A percentile compares a stretch with the other conserved stretches of the same genome.
phyloP scores from a whole-genome alignment of 2,329 filamentous ascomycete species.

The Colletotrichum spaethianum region DNA sequence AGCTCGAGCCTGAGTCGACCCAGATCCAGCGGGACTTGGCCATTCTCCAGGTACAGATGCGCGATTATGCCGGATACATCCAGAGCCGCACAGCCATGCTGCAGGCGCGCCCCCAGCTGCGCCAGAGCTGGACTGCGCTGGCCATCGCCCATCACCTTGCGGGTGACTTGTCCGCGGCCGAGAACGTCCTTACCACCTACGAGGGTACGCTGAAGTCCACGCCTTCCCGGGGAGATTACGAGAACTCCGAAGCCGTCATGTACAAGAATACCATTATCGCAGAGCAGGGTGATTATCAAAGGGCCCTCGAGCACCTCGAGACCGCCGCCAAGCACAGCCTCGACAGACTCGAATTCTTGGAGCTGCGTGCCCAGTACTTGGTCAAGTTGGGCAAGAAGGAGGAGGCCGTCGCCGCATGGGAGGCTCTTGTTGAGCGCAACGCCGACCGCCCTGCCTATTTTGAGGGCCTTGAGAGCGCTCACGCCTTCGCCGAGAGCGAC shows the following conservation, averaged over 20 bases:
- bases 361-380: slow-evolving; percentile 88
- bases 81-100: slow-evolving; percentile 92
- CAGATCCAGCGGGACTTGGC: slow-evolving; percentile 97
- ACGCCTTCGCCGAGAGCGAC: slow-evolving; percentile 61
- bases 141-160: slow-evolving; percentile 92
- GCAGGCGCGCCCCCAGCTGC: slow-evolving; percentile 82
- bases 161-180: slow-evolving; percentile 88
- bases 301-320: slow-evolving; percentile 89
- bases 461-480: slow-evolving; percentile 75
- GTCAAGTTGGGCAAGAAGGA: slow-evolving; percentile 81
- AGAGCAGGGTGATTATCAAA: slow-evolving; percentile 85
- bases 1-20: slow-evolving; percentile 91
- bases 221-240: slow-evolving; percentile 83
- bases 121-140: slow-evolving; percentile 98
- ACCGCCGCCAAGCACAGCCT: slow-evolving; percentile 82
- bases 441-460: slow-evolving; percentile 91
- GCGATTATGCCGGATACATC: slow-evolving; percentile 94
- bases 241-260: slow-evolving; percentile 93
- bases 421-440: slow-evolving; percentile 86
- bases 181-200: slow-evolving; percentile 91
- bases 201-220: slow-evolving; percentile 91
- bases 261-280: slow-evolving; percentile 98
- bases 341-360: slow-evolving; percentile 88
- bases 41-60: slow-evolving; percentile 94
- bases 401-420: slow-evolving; percentile 87